phyloP scores from a whole-genome alignment of 352 stramenopile genomes.

The Globisporangium cylindrosporum region DNA sequence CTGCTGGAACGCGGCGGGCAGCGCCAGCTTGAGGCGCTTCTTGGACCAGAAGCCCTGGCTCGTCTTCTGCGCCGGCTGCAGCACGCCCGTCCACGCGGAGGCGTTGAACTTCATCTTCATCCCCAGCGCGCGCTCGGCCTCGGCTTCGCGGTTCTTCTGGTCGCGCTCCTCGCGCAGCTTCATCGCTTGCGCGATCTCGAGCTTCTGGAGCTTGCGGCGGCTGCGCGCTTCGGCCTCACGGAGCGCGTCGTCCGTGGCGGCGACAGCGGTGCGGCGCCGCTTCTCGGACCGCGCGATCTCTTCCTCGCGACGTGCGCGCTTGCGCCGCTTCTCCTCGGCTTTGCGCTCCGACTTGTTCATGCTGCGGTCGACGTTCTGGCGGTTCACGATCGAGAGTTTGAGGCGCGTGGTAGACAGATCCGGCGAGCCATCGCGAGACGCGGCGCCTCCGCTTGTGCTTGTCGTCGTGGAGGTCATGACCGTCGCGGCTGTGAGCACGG shows the following conservation, averaged over 20 bases:
- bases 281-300: conserved; percentile 78
- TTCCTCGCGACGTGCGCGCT: conserved; percentile 66
- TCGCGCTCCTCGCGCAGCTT: conserved; percentile 62
- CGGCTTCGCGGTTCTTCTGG: conserved; percentile 39
- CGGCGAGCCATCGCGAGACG: conserved; percentile 11
- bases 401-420: conserved; percentile 51
- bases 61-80: conserved; percentile 30
- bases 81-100: conserved; percentile 47
- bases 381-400: conserved; percentile 66
- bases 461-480: neutral
- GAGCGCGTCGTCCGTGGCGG: conserved; percentile 76
- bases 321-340: conserved; percentile 80
- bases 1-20: conserved; percentile 40
- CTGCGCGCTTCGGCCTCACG: conserved; percentile 76
- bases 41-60: conserved; percentile 50
- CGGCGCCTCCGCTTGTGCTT: neutral
- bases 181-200: conserved; percentile 67
- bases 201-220: conserved; percentile 58
- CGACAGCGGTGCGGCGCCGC: conserved; percentile 66
- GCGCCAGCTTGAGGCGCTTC: conserved; percentile 57
- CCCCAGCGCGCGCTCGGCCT: conserved; percentile 37
- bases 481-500: conserved; percentile 10
- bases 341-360: conserved; percentile 88
- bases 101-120: conserved; percentile 68
- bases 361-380: conserved; percentile 58